Evolutionary conservation across 345 rosid genomes (phyloP), one percentile per base, ranked within the genome.

Genomic region (Erysimum cheiranthoides): DNA sequence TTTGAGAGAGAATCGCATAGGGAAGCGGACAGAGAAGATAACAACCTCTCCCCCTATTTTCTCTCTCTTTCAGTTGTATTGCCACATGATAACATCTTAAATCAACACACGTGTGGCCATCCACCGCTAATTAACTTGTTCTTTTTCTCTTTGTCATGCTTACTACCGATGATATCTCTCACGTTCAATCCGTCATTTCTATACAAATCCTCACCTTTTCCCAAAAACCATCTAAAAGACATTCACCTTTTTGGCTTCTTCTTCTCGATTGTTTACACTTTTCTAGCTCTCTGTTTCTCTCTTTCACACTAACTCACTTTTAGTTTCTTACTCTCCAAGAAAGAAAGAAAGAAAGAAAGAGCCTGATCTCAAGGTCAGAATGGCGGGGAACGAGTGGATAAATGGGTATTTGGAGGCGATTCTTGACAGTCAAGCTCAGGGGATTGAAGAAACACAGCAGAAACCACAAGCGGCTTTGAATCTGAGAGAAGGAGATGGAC

Each of bases 301-400:
- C 59, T 63, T 70, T 6, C 53, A 70, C 65, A 16, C 35, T 18
- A 12, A 63, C 71, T 17, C 58, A 32, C 3, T 14, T 43, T 34
- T 8, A 32, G 57, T 17, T 68, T 53, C 75, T 45, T 76, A 34
- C 43, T 5, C 51, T 61, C 63, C 80, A 70, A 70, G 79, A 6
- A 75, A 66, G 4, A 35, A 70, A 70, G 79, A 6, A 75, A 66
- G 4, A 35, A n/a, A 40, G 39, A 36, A 3, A 64, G 35, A 63
- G 9, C 25, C 38, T 12, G 30, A 35, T 61, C 57, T 8, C 38
- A 34, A 38, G 12, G 13, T 10, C 10, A 63, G 16, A 62, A 89
- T 89, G 98, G 96, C 97, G 0, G 98, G 96, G 42, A 91, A 94
- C 80, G 97, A 91, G 86, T 93, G 98, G 98, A 91, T 93, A 30